Evolutionary conservation across 257 asterid species (phyloP).

Genomic region (Gentiana straminea): DNA sequence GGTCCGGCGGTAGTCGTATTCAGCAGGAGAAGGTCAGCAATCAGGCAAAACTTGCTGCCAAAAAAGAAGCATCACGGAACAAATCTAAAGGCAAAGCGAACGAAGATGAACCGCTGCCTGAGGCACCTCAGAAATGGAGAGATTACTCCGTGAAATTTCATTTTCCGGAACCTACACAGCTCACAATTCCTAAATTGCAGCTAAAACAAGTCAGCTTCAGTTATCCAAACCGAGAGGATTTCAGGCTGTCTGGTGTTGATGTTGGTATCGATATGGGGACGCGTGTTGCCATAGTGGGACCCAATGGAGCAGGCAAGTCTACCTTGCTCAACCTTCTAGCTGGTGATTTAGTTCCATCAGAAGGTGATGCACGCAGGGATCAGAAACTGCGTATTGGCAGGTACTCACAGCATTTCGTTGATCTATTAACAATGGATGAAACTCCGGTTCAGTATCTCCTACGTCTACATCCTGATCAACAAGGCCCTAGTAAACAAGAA

Average conservation of each 20-base stretch:
- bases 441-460: slow-evolving; percentile 60
- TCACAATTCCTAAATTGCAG: slow-evolving; percentile 16
- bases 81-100: slow-evolving; percentile 19
- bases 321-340: slow-evolving; percentile 17
- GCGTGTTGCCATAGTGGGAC: slow-evolving; percentile 21
- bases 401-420: slow-evolving; percentile 71
- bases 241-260: slow-evolving; percentile 18
- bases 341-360: slow-evolving; percentile 39
- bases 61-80: slow-evolving; percentile 14
- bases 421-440: slow-evolving; percentile 53
- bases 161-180: slow-evolving; percentile 23
- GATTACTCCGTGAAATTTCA: slow-evolving; percentile 24
- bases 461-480: slow-evolving; percentile 61
- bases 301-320: slow-evolving; percentile 22
- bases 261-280: slow-evolving; percentile 22
- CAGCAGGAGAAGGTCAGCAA: slow-evolving; percentile 22
- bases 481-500: slow-evolving; percentile 58
- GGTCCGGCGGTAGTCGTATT: slow-evolving; percentile 12
- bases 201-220: slow-evolving; percentile 22
- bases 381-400: slow-evolving; percentile 59
- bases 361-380: slow-evolving; percentile 57
- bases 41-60: slow-evolving; percentile 15
- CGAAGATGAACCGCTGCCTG: slow-evolving; percentile 11
- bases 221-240: slow-evolving; percentile 19
- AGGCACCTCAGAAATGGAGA: slow-evolving; percentile 22